Evolutionary conservation across 768 basidiomycete species (phyloP), one percentile per base, ranked within the genome.

Genomic region (Tylopilus felleus): DNA sequence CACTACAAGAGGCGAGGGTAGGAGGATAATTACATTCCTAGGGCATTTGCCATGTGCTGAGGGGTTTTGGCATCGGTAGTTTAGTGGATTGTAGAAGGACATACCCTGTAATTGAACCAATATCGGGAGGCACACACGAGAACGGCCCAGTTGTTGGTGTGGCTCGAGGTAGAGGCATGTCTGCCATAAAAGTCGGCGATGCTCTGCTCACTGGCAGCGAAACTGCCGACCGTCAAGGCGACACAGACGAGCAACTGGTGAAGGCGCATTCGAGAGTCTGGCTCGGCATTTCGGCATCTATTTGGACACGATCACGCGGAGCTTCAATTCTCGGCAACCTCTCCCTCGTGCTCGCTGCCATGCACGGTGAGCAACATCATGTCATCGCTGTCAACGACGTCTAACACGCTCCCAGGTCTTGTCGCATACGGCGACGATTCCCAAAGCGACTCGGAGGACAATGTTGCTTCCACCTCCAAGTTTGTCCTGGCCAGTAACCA

Each of bases 141-240:
- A 6, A 99, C 95, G 2, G 97, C 97, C 97, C 97, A 99, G 69
- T 98, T 98, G 67, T 98, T 99, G 7, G 96, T 97, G 67, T 97
- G 93, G 7, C 74, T 67, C 7, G 69, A 67, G 31, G 57, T 58
- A 5, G 63, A 65, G 12, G 65, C 71, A 71, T 76, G 73, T 48
- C 72, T 68, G 8, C 63, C 67, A 61, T 83, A 81, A 67, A 83
- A 82, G 31, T 77, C 70, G 33, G 69, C 65, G 28, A 79, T 66
- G 29, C 77, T 74, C 27, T 70, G 65, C 28, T 74, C 70, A 52
- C 76, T 49, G 38, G 56, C 55, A n/a, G 56, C 71, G 29, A 59
- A 59, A 47, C 60, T 54, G 22, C 63, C 65, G 65, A 63, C 69
- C 60, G 66, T 54, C 72, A 74, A 77, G 29, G 62, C 65, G 45